A percentile compares a stretch with the other conserved stretches of the same genome.
phyloP scores from a whole-genome alignment of 805 yeast species.

The Monosporozyma solicola region DNA sequence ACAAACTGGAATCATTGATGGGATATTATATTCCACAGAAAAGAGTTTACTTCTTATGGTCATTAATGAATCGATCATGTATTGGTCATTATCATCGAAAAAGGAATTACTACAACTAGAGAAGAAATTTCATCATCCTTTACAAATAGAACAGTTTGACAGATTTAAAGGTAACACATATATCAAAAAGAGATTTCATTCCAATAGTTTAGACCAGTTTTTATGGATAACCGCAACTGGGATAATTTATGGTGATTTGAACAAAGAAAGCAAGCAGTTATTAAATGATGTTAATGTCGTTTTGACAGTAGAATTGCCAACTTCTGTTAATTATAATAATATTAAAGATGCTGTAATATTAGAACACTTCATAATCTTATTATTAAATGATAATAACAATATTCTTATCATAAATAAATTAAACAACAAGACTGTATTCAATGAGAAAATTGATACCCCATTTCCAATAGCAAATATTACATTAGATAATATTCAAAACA shows the following conservation, averaged over 20 bases:
- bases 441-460: conserved; percentile 28
- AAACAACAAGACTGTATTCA: conserved; percentile 38
- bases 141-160: conserved; percentile 29
- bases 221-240: conserved; percentile 44
- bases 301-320: conserved; percentile 34
- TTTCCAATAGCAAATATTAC: conserved; percentile 29
- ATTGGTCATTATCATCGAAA: conserved; percentile 7
- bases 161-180: conserved; percentile 24
- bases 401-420: conserved; percentile 43
- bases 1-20: conserved; percentile 16
- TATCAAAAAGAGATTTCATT: conserved; percentile 26
- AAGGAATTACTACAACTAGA: background rate
- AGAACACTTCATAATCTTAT: conserved; percentile 46
- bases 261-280: background rate
- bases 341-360: conserved; percentile 35
- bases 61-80: conserved; percentile 14
- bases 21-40: conserved; percentile 12
- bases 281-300: conserved; percentile 28
- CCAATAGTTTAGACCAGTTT: conserved; percentile 21
- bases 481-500: conserved; percentile 38
- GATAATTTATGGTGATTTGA: conserved; percentile 34
- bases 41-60: conserved; percentile 13
- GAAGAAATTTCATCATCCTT: background rate
- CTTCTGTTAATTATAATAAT: conserved; percentile 15
- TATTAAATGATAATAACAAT: conserved; percentile 38